Percentiles rank a stretch among this genome's conserved stretches.
phyloP scores from a whole-genome alignment of 2,329 filamentous ascomycete genomes.

The Claviceps cyperi region DNA sequence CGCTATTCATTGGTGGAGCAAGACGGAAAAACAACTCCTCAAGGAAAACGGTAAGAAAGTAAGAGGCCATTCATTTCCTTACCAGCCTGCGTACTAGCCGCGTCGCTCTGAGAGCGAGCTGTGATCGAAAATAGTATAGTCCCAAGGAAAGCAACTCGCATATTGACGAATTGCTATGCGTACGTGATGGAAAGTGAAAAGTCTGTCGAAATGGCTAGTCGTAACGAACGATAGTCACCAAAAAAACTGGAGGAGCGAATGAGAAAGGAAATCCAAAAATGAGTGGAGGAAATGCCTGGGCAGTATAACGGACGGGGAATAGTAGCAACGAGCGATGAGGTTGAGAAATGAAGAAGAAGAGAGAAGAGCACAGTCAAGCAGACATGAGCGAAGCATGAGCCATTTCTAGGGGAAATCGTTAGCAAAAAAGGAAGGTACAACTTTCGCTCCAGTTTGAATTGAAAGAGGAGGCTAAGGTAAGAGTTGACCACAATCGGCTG shows the following conservation, averaged over 20 bases:
- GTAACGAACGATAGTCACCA: conserved; percentile 19
- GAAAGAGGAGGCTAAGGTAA: neutral
- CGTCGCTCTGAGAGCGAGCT: conserved; percentile 1
- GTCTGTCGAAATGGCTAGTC: conserved; percentile 12
- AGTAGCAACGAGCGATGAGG: conserved; percentile 11
- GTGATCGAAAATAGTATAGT: conserved; percentile 7
- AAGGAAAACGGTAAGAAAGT: neutral
- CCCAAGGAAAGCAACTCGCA: conserved; percentile 10
- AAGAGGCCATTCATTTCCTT: neutral
- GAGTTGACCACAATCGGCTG: neutral
- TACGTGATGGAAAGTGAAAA: conserved; percentile 7
- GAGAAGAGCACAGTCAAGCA: neutral
- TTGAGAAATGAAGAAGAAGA: conserved; percentile 6
- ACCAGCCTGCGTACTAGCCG: neutral
- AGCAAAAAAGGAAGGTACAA: conserved; percentile 1
- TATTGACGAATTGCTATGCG: conserved; percentile 7
- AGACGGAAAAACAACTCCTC: neutral
- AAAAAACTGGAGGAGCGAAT: conserved; percentile 12
- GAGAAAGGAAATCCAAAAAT: conserved; percentile 17
- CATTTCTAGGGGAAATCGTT: neutral
- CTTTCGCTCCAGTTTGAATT: neutral
- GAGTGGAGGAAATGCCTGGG: conserved; percentile 13
- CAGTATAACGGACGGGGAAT: conserved; percentile 9
- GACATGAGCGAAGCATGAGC: neutral
- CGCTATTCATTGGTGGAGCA: neutral